A percentile compares a stretch with the other conserved stretches of the same genome.
These are phyloP conservation scores for Dissophora ornata DNA, from an alignment of 192 early-diverging fungal species.

Conservation along the genomic window DNA sequence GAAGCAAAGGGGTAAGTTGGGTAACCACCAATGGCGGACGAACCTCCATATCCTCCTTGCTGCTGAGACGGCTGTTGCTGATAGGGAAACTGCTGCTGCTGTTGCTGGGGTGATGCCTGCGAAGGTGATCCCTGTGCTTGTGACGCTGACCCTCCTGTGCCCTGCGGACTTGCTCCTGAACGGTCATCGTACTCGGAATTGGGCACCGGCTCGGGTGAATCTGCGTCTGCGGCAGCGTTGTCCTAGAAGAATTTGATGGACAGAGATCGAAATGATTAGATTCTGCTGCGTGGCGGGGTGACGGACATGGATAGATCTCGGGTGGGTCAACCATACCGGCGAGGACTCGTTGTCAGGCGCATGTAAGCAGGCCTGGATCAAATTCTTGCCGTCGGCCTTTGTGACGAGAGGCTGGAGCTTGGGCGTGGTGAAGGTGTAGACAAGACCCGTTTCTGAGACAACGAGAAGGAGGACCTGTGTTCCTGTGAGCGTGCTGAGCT, in stretches of 20 bases:
- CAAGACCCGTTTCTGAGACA: conserved; percentile 94
- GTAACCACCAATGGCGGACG: conserved; percentile 33
- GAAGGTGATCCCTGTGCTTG: conserved; percentile 6
- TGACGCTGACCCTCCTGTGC: too few relatives aligned
- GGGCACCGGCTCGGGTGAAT: neutral
- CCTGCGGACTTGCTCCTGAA: neutral
- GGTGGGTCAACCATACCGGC: conserved; percentile 24
- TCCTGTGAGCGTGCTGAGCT: conserved; percentile 92
- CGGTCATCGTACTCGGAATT: conserved; percentile 8
- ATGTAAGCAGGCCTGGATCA: conserved; percentile 94
- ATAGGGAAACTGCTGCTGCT: neutral
- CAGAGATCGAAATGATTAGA: too few relatives aligned
- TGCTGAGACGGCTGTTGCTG: conserved; percentile 19
- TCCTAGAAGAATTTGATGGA: too few relatives aligned
- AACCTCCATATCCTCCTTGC: conserved; percentile 39
- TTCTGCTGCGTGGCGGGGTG: too few relatives aligned
- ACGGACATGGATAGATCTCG: too few relatives aligned
- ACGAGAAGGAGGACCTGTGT: conserved; percentile 94
- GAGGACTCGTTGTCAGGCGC: conserved; percentile 72
- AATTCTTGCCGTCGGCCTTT: conserved; percentile 89
- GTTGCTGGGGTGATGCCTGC: conserved; percentile 13
- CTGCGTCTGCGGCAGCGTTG: neutral
- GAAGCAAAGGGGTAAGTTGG: conserved; percentile 24
- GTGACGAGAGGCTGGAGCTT: conserved; percentile 94
- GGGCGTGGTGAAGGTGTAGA: conserved; percentile 94